These are phyloP conservation scores for Periconia macrospinosa DNA, from an alignment of 2,329 filamentous ascomycete species.

Conservation along the genomic window DNA sequence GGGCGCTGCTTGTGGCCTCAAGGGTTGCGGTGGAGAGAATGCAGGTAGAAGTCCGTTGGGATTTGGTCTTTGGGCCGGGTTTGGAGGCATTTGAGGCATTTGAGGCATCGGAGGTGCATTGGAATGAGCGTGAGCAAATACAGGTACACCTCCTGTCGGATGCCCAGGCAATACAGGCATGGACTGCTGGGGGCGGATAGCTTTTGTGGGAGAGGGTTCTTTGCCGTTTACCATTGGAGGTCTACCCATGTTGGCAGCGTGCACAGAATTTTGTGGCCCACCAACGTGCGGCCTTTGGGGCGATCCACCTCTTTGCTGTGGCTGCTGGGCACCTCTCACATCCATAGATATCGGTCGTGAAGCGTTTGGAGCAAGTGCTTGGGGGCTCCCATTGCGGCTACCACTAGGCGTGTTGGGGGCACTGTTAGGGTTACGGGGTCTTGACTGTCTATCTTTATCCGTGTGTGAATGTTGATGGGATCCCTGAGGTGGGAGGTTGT, in stretches of 20 bases:
- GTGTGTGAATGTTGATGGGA: neutral
- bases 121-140: constrained; percentile 4
- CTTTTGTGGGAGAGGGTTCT: neutral
- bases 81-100: neutral
- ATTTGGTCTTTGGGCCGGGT: neutral
- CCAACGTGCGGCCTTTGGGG: constrained; percentile 1
- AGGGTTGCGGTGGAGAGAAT: neutral
- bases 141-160: neutral
- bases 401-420: constrained; percentile 11
- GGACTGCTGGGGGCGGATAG: constrained; percentile 7
- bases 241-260: constrained; percentile 2
- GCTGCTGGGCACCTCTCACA: constrained; percentile 1
- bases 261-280: constrained; percentile 5
- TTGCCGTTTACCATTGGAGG: neutral
- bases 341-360: constrained; percentile 4
- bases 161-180: constrained; percentile 14
- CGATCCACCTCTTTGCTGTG: neutral
- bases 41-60: neutral
- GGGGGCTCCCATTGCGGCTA: constrained; percentile 8
- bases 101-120: neutral
- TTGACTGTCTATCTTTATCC: constrained; percentile 11
- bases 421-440: constrained; percentile 14
- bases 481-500: neutral
- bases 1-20: neutral
- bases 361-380: neutral